Conservation (phyloP, 1,139 yeast genomes). For the Nematodospora anomalae region DNA sequence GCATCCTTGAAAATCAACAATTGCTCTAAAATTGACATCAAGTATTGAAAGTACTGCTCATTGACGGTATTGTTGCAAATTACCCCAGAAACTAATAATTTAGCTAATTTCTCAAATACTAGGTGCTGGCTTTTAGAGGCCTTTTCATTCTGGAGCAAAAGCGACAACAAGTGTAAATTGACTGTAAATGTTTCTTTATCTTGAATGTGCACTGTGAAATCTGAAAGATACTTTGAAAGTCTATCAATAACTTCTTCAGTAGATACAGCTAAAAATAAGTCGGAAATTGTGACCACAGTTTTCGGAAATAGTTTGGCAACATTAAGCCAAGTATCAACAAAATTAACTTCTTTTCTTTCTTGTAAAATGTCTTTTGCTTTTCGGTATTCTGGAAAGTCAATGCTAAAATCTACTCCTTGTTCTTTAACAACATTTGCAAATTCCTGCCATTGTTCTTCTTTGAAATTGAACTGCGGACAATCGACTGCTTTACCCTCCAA, state of each 20-base stretch:
- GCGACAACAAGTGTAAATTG: slow-evolving; percentile 12
- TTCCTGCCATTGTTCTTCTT: slow-evolving; percentile 24
- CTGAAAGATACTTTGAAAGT: background rate
- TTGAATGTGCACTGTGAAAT: slow-evolving; percentile 5
- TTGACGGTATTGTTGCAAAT: slow-evolving; percentile 24
- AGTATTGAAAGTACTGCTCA: slow-evolving; percentile 51
- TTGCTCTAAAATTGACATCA: slow-evolving; percentile 50
- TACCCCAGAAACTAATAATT: slow-evolving; percentile 26
- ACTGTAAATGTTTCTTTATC: slow-evolving; percentile 9
- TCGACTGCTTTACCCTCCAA: slow-evolving; percentile 23
- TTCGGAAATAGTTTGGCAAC: slow-evolving; percentile 54
- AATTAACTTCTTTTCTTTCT: slow-evolving; percentile 31
- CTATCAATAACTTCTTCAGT: slow-evolving; percentile 4
- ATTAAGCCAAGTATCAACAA: slow-evolving; percentile 49
- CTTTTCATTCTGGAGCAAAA: slow-evolving; percentile 34
- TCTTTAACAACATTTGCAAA: slow-evolving; percentile 14
- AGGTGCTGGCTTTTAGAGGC: slow-evolving; percentile 4
- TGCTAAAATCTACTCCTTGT: slow-evolving; percentile 18
- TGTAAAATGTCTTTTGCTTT: slow-evolving; percentile 15
- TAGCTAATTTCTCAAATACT: slow-evolving; percentile 32
- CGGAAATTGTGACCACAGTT: slow-evolving; percentile 49
- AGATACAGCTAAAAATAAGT: slow-evolving; percentile 30
- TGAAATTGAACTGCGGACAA: slow-evolving; percentile 25
- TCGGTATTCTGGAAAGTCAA: slow-evolving; percentile 16
- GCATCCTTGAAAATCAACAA: slow-evolving; percentile 45